Base-by-base conservation (phyloP, 225 moss, liverwort and hornwort species). In the Straminergon stramineum region DNA sequence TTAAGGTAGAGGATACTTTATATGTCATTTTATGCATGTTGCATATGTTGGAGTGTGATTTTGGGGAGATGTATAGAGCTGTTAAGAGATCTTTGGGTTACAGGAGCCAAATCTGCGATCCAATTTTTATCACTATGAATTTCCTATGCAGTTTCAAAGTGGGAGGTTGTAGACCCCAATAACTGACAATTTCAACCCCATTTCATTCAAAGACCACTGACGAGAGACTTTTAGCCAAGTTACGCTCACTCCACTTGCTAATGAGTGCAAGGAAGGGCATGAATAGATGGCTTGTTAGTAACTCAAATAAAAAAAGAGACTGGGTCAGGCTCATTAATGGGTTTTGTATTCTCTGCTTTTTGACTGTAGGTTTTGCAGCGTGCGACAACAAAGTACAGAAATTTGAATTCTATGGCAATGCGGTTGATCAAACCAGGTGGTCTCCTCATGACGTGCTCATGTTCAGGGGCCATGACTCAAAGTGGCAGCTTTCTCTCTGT, bases 401-500 rank as follows among this genome's bases (percentile, higher is more conserved):
- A 82, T 80, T 86, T 97, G 58, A 97, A 97, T 79, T 90, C 95
- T 11, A 89, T 96, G 92, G 97, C 96, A 39, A 96, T 99, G 95
- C 90, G 90, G 60, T 92, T 96, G 89, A 93, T 91, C 77, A 97
- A 95, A 85, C 95, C 90, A 53, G 92, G 93, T 86, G 96, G 96
- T 83, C 79, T 99, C 76, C 93, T 97, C 48, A 99, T 99, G 98
- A 99, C 97, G 43, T 99, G 96, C 93, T 97, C 98, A 9, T 99
- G 97, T 90, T 99, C 97, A 26, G 96, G 98, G 70, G 97, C 98
- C 53, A 95, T 99, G 97, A 97, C 96, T 83, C 98, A 97, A 91
- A 97, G 97, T 92, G 94, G 94, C 82, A 95, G 70, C 53, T 99
- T 99, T 74, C 89, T 99, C 79, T 94, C 95, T 30, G 92, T 96